Conservation (phyloP, 805 yeast species). For the Candida koratica region DNA sequence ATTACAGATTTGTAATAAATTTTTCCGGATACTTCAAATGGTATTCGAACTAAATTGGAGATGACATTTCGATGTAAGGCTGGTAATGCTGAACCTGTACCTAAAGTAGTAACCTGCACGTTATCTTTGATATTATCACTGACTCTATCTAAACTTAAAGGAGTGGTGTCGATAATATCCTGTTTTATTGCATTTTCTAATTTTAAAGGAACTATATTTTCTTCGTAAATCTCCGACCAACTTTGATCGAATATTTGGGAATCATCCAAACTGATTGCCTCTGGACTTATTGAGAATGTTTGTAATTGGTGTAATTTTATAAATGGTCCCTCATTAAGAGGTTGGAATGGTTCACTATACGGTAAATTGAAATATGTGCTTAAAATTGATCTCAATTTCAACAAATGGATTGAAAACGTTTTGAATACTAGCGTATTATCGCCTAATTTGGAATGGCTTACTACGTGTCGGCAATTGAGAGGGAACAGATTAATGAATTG, state of each 20-base stretch:
- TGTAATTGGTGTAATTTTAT: slow-evolving; percentile 32
- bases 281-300: slow-evolving; percentile 22
- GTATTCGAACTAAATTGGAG: slow-evolving; percentile 72
- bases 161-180: slow-evolving; percentile 17
- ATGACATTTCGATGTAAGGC: slow-evolving; percentile 81
- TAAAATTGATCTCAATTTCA: slow-evolving; percentile 57
- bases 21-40: slow-evolving; percentile 32
- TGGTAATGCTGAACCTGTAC: slow-evolving; percentile 93
- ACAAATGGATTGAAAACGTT: slow-evolving; percentile 48
- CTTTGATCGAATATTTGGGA: slow-evolving; percentile 16
- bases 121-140: slow-evolving; percentile 37
- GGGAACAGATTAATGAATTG: slow-evolving; percentile 56
- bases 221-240: slow-evolving; percentile 33
- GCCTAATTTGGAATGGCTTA: slow-evolving; percentile 67
- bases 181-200: slow-evolving; percentile 15
- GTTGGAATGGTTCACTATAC: slow-evolving; percentile 18
- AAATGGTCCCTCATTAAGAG: slow-evolving; percentile 10
- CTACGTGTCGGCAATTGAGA: slow-evolving; percentile 49
- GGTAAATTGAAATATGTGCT: slow-evolving; percentile 43
- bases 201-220: slow-evolving; percentile 20
- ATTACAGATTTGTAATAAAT: slow-evolving; percentile 45
- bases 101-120: slow-evolving; percentile 71
- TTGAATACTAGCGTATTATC: slow-evolving; percentile 59
- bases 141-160: slow-evolving; percentile 19
- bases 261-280: slow-evolving; percentile 22